A percentile compares a stretch with the other conserved stretches of the same genome.
Conservation (phyloP, 2,329 filamentous ascomycete species). For the Aureobasidium lini region DNA sequence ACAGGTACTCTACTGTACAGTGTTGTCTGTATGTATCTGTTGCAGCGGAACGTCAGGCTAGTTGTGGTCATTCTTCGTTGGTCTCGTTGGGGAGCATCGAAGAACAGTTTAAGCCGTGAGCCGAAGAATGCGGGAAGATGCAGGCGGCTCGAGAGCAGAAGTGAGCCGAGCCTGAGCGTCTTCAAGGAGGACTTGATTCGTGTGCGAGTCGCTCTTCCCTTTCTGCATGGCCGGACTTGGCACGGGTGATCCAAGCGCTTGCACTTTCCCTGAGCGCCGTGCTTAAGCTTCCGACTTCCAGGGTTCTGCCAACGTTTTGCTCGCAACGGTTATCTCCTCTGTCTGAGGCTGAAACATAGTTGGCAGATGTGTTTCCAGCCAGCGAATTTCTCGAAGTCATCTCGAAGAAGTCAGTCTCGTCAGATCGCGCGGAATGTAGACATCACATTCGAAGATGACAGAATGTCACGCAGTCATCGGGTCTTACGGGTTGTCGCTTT, state of each 20-base stretch:
- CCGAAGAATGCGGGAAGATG: constrained; percentile 3
- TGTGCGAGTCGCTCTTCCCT: constrained; percentile 9
- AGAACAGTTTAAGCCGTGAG: not conserved
- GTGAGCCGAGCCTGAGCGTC: not conserved
- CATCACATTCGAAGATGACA: not conserved
- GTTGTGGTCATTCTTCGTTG: not conserved
- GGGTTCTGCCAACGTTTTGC: constrained; percentile 7
- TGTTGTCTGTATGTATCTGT: not conserved
- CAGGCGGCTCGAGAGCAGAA: constrained; percentile 1
- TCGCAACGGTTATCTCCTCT: constrained; percentile 8
- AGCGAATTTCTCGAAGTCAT: not conserved
- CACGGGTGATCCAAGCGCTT: not conserved
- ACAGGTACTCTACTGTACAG: not conserved
- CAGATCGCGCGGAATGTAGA: not conserved
- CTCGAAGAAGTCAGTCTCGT: not conserved
- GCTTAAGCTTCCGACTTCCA: not conserved
- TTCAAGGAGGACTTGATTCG: not conserved
- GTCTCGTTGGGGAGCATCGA: not conserved
- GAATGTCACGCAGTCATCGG: not conserved
- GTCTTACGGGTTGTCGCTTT: not conserved
- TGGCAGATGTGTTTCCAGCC: not conserved
- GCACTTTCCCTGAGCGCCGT: not conserved
- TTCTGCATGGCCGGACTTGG: constrained; percentile 7
- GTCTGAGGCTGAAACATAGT: constrained; percentile 13
- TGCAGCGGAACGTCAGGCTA: not conserved